A percentile compares a stretch with the other conserved stretches of the same genome.
Evolutionary conservation across 306 rosid genomes (phyloP).

Genomic region (Begonia loranthoides): DNA sequence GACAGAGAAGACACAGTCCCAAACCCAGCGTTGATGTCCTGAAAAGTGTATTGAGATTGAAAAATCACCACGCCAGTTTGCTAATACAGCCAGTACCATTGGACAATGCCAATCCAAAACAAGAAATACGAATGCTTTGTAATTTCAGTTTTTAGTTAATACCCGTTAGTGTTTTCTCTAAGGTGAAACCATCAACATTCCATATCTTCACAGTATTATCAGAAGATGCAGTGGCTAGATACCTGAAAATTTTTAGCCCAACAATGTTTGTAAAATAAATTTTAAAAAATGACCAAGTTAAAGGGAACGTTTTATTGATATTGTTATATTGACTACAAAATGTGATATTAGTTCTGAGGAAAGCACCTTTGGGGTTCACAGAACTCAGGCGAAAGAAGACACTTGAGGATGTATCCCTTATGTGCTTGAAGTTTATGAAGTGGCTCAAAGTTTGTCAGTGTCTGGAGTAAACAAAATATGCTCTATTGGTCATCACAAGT

Average conservation of each 20-base stretch:
- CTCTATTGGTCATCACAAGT: neutral
- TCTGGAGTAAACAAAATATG: conserved; percentile 37
- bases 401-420: conserved; percentile 84
- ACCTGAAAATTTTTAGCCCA: conserved; percentile 35
- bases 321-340: neutral
- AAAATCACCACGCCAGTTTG: conserved; percentile 11
- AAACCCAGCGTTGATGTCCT: conserved; percentile 97
- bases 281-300: conserved; percentile 3
- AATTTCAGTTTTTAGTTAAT: conserved; percentile 8
- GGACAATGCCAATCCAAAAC: no score
- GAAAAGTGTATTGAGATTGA: conserved; percentile 15
- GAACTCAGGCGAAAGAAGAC: conserved; percentile 93
- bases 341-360: conserved; percentile 4
- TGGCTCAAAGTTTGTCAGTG: conserved; percentile 96
- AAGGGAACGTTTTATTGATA: neutral
- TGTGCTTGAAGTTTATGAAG: conserved; percentile 99
- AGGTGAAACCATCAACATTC: conserved; percentile 94
- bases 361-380: conserved; percentile 88
- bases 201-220: conserved; percentile 93
- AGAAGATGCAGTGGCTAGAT: conserved; percentile 93
- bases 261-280: conserved; percentile 4
- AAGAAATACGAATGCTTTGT: no score
- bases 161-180: conserved; percentile 88
- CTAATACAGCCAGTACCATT: neutral
- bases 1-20: conserved; percentile 99